Conservation (phyloP, 1,139 yeast genomes). For the Saccharomyces hybrid region DNA sequence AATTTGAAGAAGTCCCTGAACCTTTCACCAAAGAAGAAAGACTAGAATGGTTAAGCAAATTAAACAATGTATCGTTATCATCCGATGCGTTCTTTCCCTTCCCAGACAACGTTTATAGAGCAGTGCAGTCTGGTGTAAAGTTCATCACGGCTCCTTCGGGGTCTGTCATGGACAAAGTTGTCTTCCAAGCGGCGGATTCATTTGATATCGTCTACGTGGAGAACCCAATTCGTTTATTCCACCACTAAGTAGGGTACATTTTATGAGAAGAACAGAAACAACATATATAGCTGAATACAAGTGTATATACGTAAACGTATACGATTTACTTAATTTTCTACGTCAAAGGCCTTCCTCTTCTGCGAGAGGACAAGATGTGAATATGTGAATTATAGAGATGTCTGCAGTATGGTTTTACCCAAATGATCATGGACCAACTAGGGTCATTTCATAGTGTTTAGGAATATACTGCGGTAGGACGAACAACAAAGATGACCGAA, state of each 20-base stretch:
- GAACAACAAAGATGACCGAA: slow-evolving; percentile 42
- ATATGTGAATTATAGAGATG: slow-evolving; percentile 33
- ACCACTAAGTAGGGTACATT: slow-evolving; percentile 50
- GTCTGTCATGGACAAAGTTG: slow-evolving; percentile 96
- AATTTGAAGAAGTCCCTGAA: slow-evolving; percentile 73
- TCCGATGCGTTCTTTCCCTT: slow-evolving; percentile 99
- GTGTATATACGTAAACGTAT: neutral
- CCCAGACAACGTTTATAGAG: slow-evolving; percentile 98
- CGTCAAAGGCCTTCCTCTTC: neutral
- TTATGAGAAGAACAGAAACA: neutral
- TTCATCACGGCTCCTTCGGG: slow-evolving; percentile 96
- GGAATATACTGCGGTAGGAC: slow-evolving; percentile 70
- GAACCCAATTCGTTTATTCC: slow-evolving; percentile 96
- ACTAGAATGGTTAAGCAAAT: slow-evolving; percentile 74
- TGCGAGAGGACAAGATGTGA: neutral
- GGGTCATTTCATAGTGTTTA: slow-evolving; percentile 73
- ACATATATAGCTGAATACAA: neutral
- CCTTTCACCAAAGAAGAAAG: slow-evolving; percentile 82
- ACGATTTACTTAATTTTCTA: neutral
- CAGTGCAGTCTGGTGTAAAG: slow-evolving; percentile 92
- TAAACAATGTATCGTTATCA: slow-evolving; percentile 80
- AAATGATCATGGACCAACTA: slow-evolving; percentile 69
- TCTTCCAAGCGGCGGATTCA: slow-evolving; percentile 89
- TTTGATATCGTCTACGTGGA: slow-evolving; percentile 83
- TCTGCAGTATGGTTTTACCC: slow-evolving; percentile 90